phyloP scores from a whole-genome alignment of 1,284 basidiomycete genomes.

The Puccinia horiana region DNA sequence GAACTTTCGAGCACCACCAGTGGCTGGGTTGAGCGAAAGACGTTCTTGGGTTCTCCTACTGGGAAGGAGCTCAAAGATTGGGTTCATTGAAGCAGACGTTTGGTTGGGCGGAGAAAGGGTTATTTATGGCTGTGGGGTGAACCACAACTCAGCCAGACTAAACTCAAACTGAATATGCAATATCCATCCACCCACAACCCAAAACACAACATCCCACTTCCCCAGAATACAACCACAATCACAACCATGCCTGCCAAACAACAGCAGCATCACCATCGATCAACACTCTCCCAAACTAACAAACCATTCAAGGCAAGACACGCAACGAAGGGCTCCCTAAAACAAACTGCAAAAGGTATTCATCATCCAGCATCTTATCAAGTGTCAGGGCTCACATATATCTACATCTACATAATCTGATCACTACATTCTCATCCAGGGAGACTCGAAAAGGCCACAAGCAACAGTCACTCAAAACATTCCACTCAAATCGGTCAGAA shows the following conservation, averaged over 20 bases:
- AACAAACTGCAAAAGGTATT: conserved; percentile 38
- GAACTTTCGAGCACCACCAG: conserved; percentile 26
- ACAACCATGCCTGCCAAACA: neutral
- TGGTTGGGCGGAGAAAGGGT: neutral
- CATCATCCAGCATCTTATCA: neutral
- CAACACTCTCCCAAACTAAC: conserved; percentile 43
- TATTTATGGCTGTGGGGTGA: neutral
- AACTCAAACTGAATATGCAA: neutral
- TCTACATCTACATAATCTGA: no score
- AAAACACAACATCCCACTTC: neutral
- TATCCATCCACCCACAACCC: neutral
- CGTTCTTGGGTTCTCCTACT: neutral
- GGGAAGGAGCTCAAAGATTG: conserved; percentile 24
- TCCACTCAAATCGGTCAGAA: conserved; percentile 21
- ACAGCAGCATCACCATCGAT: conserved; percentile 43
- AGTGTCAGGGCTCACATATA: no score
- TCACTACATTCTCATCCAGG: conserved; percentile 8
- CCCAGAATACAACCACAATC: neutral
- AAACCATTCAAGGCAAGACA: conserved; percentile 43
- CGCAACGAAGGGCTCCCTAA: conserved; percentile 32
- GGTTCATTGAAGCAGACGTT: neutral
- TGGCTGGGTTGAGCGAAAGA: conserved; percentile 23
- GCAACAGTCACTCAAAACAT: conserved; percentile 1
- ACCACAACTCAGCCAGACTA: conserved; percentile 28
- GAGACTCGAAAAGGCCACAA: conserved; percentile 34